These are phyloP conservation scores for Alternaria sp. DNA, from an alignment of 2,329 filamentous ascomycete species.

Conservation along the genomic window DNA sequence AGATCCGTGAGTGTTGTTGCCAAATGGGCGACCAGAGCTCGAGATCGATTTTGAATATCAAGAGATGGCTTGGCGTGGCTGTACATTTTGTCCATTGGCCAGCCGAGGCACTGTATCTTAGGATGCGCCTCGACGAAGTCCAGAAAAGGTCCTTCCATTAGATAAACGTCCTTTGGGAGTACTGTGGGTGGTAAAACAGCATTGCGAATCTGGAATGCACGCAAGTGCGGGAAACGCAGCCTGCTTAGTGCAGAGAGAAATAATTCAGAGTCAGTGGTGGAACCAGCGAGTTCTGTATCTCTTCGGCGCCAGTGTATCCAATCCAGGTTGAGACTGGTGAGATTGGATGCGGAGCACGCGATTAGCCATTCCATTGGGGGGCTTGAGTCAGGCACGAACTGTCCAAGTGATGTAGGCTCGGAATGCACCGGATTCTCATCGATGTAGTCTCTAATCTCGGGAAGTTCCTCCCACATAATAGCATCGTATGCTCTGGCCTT, in stretches of 20 bases:
- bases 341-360: conserved; percentile 27
- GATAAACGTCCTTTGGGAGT: conserved; percentile 47
- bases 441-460: conserved; percentile 32
- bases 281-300: conserved; percentile 16
- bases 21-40: conserved; percentile 48
- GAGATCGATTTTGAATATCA: conserved; percentile 30
- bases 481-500: conserved; percentile 33
- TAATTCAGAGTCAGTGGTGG: conserved; percentile 7
- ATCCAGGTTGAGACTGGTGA: conserved; percentile 45
- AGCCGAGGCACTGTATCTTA: conserved; percentile 53
- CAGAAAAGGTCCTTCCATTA: conserved; percentile 48
- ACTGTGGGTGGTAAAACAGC: conserved; percentile 47
- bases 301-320: conserved; percentile 43
- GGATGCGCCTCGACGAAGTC: conserved; percentile 54
- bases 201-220: conserved; percentile 56
- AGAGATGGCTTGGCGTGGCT: conserved; percentile 31
- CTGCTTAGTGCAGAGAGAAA: conserved; percentile 38
- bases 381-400: conserved; percentile 9
- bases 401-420: neutral
- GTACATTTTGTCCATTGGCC: conserved; percentile 57
- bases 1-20: conserved; percentile 51
- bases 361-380: conserved; percentile 25
- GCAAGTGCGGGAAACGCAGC: conserved; percentile 52
- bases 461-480: conserved; percentile 34
- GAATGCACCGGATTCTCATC: conserved; percentile 15